phyloP scores from a whole-genome alignment of 2,329 filamentous ascomycete species.

The Botrytis deweyae region DNA sequence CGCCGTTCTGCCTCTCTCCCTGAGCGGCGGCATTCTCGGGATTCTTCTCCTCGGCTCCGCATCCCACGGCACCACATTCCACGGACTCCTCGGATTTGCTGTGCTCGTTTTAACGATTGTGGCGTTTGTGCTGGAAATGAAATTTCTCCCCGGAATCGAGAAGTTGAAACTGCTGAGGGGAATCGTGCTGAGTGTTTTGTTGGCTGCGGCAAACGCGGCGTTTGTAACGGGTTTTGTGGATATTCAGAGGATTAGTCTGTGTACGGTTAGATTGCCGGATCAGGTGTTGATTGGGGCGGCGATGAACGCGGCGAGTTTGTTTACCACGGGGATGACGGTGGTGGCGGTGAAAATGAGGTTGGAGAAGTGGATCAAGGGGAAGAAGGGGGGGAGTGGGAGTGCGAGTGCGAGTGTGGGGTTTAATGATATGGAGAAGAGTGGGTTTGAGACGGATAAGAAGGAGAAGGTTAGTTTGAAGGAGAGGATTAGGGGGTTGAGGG shows the following conservation, averaged over 20 bases:
- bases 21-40: neutral
- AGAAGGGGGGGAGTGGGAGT: neutral
- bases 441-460: neutral
- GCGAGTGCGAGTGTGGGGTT: neutral
- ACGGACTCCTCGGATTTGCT: neutral
- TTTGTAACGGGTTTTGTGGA: conserved; percentile 10
- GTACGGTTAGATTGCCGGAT: conserved; percentile 16
- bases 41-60: conserved; percentile 5
- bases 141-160: neutral
- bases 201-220: neutral
- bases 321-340: neutral
- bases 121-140: conserved; percentile 7
- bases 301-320: neutral
- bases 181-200: neutral
- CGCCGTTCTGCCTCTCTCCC: neutral
- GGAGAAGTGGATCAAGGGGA: neutral
- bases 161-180: neutral
- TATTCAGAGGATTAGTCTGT: conserved; percentile 17
- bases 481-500: conserved; percentile 6
- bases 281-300: neutral
- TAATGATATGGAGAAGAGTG: conserved; percentile 1
- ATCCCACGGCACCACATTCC: neutral
- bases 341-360: conserved; percentile 1
- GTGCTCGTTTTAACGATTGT: neutral
- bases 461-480: conserved; percentile 1